These are phyloP conservation scores for Penicilliopsis zonata DNA, from an alignment of 495 filamentous ascomycete genomes.

Conservation along the genomic window DNA sequence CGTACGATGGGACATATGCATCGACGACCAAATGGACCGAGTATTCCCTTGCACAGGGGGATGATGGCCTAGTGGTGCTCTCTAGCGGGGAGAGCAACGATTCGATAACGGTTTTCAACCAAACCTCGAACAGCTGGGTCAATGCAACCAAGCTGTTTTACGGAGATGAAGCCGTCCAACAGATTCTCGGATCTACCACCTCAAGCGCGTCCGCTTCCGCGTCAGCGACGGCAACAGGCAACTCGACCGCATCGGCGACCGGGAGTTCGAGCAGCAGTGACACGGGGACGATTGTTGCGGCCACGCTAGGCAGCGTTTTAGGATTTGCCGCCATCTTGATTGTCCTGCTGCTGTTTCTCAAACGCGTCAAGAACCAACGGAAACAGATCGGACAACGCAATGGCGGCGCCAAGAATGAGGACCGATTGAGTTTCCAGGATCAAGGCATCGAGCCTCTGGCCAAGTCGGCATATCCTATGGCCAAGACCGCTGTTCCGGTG, in stretches of 20 bases:
- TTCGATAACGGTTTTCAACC: conserved; percentile 66
- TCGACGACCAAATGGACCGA: conserved; percentile 49
- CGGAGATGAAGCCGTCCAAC: conserved; percentile 24
- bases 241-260: conserved; percentile 16
- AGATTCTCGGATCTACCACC: conserved; percentile 25
- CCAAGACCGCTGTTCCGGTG: conserved; percentile 24
- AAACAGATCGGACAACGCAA: conserved; percentile 40
- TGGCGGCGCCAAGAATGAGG: conserved; percentile 41
- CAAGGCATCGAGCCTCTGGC: conserved; percentile 42
- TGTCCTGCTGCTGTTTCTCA: conserved; percentile 53
- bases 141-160: conserved; percentile 59
- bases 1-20: conserved; percentile 64
- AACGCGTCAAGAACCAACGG: conserved; percentile 44
- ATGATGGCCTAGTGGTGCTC: conserved; percentile 55
- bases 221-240: conserved; percentile 25
- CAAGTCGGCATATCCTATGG: conserved; percentile 32
- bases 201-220: conserved; percentile 20
- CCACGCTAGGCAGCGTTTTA: conserved; percentile 66
- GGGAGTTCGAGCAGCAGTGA: conserved; percentile 20
- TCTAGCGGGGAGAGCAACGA: conserved; percentile 55
- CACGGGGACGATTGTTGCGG: conserved; percentile 57
- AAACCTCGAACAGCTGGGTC: conserved; percentile 66
- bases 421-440: conserved; percentile 53
- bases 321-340: conserved; percentile 60
- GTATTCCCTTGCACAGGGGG: conserved; percentile 48